These are phyloP conservation scores for Onygena corvina DNA, from an alignment of 2,329 filamentous ascomycete genomes.

Conservation along the genomic window DNA sequence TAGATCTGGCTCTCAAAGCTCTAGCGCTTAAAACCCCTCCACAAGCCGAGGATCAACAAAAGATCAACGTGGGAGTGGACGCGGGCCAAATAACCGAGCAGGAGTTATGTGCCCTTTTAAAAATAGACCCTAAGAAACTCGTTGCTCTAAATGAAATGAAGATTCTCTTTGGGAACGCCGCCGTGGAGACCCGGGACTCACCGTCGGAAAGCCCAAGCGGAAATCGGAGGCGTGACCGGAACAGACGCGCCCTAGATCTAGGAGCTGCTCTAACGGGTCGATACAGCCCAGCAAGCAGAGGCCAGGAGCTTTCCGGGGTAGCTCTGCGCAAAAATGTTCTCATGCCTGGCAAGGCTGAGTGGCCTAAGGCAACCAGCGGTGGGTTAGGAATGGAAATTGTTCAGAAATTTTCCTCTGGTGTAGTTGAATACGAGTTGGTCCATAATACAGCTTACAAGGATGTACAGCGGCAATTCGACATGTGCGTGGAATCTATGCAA, in stretches of 20 bases:
- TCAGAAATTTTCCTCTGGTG: conserved; percentile 44
- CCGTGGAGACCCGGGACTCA: conserved; percentile 46
- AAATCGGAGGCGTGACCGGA: conserved; percentile 45
- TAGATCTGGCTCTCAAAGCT: conserved; percentile 51
- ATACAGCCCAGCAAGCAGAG: conserved; percentile 43
- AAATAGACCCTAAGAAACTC: conserved; percentile 58
- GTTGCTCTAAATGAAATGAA: conserved; percentile 89
- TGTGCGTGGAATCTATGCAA: conserved; percentile 69
- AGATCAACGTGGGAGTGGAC: neutral
- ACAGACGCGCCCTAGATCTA: conserved; percentile 37
- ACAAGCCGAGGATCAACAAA: neutral
- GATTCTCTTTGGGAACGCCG: conserved; percentile 55
- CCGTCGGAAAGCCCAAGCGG: conserved; percentile 35
- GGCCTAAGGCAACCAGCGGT: conserved; percentile 66
- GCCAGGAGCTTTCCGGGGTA: conserved; percentile 56
- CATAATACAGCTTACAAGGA: conserved; percentile 64
- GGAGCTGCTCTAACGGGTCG: conserved; percentile 45
- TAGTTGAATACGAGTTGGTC: conserved; percentile 62
- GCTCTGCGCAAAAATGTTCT: conserved; percentile 69
- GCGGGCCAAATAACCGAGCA: conserved; percentile 6
- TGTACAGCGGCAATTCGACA: conserved; percentile 64
- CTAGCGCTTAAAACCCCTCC: conserved; percentile 38
- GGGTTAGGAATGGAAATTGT: conserved; percentile 72
- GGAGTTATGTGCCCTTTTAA: conserved; percentile 44
- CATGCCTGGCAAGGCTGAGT: conserved; percentile 74